Evolutionary conservation across 2,329 filamentous ascomycete genomes (phyloP), one percentile per base, ranked within the genome.

Genomic region (Fusarium algeriense): DNA sequence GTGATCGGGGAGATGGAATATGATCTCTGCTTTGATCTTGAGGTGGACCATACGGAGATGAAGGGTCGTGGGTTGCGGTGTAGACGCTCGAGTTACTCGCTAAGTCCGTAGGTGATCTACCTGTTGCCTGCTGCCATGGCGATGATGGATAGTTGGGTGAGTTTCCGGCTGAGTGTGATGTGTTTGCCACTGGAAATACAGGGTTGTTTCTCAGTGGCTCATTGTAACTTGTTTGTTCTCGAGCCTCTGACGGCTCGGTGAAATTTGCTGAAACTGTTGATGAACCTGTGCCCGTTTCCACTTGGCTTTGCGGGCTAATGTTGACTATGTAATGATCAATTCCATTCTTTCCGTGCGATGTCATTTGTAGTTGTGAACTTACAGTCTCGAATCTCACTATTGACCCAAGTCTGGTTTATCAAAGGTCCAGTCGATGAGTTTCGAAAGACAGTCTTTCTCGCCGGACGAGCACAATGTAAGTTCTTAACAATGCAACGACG

Each of bases 401-500:
- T 79, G 11, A 82, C 80, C 81, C 80, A 82, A 60, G 78, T 76
- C 68, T 82, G 80, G 55, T 80, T 75, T 7, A 75, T 76, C 44
- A 83, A 80, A 11, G 74, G 76, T 37, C 76, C 77, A 3, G 75
- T 72, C 0, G 80, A 78, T 14, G 79, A 77, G 45, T 82, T 80
- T 8, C 78, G 78, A 68, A 83, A 83, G 9, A 83, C 78, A 1
- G 80, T 81, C 68, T 75, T 78, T 44, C 77, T 80, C 1, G 71
- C 73, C 2, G 81, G 81, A 1, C 80, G 76, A 2, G 76, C 73
- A 56, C 81, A 83, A 0, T 77, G 69, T 11, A 83, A 68, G 19
- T 77, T 71, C 45, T 80, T 82, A 12, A 66, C 54, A 40, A 77
- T 68, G 45, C 81, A 83, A 6, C 80, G 74, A 17, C 78, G 75